Evolutionary conservation across 179 eudicot genomes (phyloP).

Genomic region (Spinacia oleracea): DNA sequence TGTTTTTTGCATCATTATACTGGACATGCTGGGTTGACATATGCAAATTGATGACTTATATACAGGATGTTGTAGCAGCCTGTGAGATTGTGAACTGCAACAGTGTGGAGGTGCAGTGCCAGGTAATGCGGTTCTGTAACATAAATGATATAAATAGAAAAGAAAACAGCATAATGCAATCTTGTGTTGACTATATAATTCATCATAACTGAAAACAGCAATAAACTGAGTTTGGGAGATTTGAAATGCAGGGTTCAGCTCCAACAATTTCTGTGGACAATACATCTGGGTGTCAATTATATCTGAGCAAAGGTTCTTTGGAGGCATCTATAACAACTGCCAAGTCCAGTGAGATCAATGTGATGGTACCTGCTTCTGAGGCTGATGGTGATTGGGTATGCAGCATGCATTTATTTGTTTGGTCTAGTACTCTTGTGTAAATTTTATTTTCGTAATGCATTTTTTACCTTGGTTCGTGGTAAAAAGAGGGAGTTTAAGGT

Average conservation of each 20-base stretch:
- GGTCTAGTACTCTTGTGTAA: neutral
- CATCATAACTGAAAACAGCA: neutral
- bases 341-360: conserved; percentile 94
- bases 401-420: conserved; percentile 19
- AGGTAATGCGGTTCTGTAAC: conserved; percentile 45
- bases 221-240: conserved; percentile 23
- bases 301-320: conserved; percentile 82
- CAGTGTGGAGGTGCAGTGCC: conserved; percentile 91
- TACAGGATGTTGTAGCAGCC: conserved; percentile 97
- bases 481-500: neutral
- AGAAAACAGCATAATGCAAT: neutral
- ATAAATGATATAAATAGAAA: neutral
- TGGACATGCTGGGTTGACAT: conserved; percentile 8
- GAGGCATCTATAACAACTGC: conserved; percentile 84
- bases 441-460: neutral
- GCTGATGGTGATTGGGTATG: conserved; percentile 91
- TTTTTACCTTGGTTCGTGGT: neutral
- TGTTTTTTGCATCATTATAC: neutral
- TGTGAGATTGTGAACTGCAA: conserved; percentile 94
- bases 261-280: conserved; percentile 97
- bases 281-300: conserved; percentile 89
- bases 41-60: conserved; percentile 17
- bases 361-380: conserved; percentile 76
- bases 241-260: conserved; percentile 69
- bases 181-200: neutral